These are phyloP conservation scores for Lentithecium fluviatile DNA, from an alignment of 495 filamentous ascomycete genomes.

Conservation along the genomic window DNA sequence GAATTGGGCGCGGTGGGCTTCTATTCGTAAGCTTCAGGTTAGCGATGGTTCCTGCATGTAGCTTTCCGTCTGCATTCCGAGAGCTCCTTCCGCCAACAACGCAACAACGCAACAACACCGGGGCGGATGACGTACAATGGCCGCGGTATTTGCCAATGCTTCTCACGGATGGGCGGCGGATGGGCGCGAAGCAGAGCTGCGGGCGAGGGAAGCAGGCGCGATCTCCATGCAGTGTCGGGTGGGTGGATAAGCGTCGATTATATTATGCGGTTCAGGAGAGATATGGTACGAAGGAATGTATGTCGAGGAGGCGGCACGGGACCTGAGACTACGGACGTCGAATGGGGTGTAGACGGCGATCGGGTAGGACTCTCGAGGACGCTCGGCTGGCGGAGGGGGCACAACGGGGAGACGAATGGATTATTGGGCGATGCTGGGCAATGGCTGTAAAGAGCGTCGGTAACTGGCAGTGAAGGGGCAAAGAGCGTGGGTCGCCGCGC, in stretches of 20 bases:
- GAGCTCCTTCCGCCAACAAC: neutral
- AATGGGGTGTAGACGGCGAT: neutral
- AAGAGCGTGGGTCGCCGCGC: neutral
- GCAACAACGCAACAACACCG: conserved; percentile 4
- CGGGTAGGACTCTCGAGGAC: neutral
- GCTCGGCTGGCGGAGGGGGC: conserved; percentile 20
- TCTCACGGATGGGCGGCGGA: conserved; percentile 1
- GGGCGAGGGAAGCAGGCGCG: conserved; percentile 10
- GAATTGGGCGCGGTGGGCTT: conserved; percentile 5
- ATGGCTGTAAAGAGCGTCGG: conserved; percentile 8
- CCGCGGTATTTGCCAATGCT: neutral
- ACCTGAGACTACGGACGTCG: neutral
- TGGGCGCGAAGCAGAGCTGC: conserved; percentile 2
- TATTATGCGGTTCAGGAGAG: neutral
- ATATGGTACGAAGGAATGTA: conserved; percentile 9
- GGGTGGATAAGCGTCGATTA: neutral
- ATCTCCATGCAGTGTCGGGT: conserved; percentile 24
- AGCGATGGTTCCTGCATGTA: conserved; percentile 19
- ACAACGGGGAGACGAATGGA: neutral
- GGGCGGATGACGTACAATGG: conserved; percentile 10
- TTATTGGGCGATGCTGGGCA: neutral
- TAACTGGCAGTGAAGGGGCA: neutral
- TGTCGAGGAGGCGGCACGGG: neutral
- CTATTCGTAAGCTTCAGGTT: conserved; percentile 13
- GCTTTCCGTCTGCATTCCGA: conserved; percentile 13